A percentile compares a stretch with the other conserved stretches of the same genome.
Conservation (phyloP, 208 protist genomes). For the Crithidia expoeki region DNA sequence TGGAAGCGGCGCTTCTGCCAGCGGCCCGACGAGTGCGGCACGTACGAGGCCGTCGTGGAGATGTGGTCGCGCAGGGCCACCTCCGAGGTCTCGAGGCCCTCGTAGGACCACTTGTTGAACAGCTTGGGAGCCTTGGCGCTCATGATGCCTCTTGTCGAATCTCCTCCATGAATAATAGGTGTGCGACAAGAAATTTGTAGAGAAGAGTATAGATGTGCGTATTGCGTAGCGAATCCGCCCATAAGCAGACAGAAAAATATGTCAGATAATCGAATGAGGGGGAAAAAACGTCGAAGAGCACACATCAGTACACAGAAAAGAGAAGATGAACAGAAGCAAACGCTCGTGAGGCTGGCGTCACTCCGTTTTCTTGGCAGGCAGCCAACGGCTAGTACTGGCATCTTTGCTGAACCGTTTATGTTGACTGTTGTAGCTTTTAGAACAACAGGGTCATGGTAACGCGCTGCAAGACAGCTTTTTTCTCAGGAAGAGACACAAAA, state of each 20-base stretch:
- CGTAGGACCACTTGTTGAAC: constrained; percentile 93
- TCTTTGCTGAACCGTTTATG: no score
- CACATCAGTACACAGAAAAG: no score
- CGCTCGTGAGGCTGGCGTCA: no score
- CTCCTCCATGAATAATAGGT: constrained; percentile 1
- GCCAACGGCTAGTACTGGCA: no score
- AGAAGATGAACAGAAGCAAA: no score
- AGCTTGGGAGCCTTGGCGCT: constrained; percentile 83
- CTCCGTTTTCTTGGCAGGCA: no score
- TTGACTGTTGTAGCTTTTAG: no score
- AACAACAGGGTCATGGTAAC: no score
- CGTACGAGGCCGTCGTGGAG: constrained; percentile 93
- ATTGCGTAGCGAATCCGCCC: background rate
- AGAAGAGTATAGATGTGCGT: background rate
- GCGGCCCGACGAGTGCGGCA: constrained; percentile 99
- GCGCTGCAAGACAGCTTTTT: no score
- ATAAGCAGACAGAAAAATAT: background rate
- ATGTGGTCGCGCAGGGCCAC: constrained; percentile 98
- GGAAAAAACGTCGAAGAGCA: no score
- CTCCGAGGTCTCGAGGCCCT: constrained; percentile 82
- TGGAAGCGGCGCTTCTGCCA: constrained; percentile 99
- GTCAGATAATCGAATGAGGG: background rate
- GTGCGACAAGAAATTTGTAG: background rate
- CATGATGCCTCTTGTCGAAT: constrained; percentile 40
- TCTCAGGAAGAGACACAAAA: no score